Conservation (phyloP, 2,329 filamentous ascomycete genomes). For the Fusarium floridanum region DNA sequence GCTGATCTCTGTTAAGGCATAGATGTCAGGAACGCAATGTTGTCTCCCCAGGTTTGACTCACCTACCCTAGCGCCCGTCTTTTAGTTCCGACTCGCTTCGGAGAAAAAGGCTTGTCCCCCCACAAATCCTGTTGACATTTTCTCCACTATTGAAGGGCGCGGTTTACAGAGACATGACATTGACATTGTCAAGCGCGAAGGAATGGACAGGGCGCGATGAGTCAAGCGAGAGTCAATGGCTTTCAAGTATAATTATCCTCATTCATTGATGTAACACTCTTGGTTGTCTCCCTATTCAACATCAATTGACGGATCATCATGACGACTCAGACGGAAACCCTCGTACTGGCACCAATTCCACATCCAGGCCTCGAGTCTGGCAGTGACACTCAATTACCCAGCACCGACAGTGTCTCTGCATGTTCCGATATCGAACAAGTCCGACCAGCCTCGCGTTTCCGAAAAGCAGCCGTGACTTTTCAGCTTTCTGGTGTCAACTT, state of each 20-base stretch:
- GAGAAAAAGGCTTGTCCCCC: background rate
- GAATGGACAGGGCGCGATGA: background rate
- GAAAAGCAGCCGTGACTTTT: constrained; percentile 38
- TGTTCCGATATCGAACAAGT: background rate
- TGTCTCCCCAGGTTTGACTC: background rate
- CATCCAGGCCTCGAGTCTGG: background rate
- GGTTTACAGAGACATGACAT: background rate
- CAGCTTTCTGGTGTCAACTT: constrained; percentile 45
- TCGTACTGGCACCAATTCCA: background rate
- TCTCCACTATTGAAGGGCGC: background rate
- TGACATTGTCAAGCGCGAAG: background rate
- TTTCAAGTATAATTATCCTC: background rate
- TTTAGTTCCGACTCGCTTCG: background rate
- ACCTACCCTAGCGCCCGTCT: background rate
- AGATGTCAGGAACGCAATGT: background rate
- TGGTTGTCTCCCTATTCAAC: background rate
- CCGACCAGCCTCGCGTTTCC: constrained; percentile 25
- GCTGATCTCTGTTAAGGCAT: background rate
- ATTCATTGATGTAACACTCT: background rate
- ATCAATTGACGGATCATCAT: background rate
- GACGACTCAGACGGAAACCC: constrained; percentile 1
- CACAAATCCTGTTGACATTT: background rate
- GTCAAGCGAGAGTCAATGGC: background rate
- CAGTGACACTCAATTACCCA: background rate
- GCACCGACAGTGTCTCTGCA: background rate